Evolutionary conservation across 495 filamentous ascomycete species (phyloP), one percentile per base, ranked within the genome.

Genomic region (Hyphodiscus hymeniophilus): DNA sequence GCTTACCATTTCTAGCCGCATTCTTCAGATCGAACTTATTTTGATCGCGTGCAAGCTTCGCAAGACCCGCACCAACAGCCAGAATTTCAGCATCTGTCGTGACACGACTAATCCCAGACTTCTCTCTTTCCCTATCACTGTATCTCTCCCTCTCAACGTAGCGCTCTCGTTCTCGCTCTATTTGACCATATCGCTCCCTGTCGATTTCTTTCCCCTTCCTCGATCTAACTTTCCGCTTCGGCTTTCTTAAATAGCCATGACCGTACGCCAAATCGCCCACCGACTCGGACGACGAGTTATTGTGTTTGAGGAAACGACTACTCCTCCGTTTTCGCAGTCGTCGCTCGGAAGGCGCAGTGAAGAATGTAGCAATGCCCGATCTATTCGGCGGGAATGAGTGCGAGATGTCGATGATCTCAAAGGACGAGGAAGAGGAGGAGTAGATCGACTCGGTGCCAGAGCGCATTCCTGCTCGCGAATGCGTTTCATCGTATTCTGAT

Each of bases 181-280:
- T 49, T 2, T 58, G 36, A 35, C 43, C 50, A 23, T 54, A 32
- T 3, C 51, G 7, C 30, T 56, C 18, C 53, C 57, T 40, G 28
- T 51, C 23, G 49, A 52, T 22, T 35, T 53, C 51, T 45, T 42
- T 55, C 13, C 57, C 47, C 21, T 52, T 50, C 38, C 54, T 51
- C 11, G 52, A 54, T 18, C 64, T 56, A 15, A 62, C 40, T 11
- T 51, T 32, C 18, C 60, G 57, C 23, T 63, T 63, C 0, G 51
- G 60, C 33, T 63, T 58, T 24, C 70, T 68, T 35, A 76, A 61
- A 51, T 73, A 79, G 7, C 74, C 75, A 15, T 61, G 67, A 28
- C 75, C 75, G 49, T 79, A 79, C 18, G 74, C 75, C 35, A 79
- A 54, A 42, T 77, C 74, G 34, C 66, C 69, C 32, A 76, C 61